Evolutionary conservation across 805 yeast species (phyloP).

Genomic region (Wickerhamomyces kurtzmanii): DNA sequence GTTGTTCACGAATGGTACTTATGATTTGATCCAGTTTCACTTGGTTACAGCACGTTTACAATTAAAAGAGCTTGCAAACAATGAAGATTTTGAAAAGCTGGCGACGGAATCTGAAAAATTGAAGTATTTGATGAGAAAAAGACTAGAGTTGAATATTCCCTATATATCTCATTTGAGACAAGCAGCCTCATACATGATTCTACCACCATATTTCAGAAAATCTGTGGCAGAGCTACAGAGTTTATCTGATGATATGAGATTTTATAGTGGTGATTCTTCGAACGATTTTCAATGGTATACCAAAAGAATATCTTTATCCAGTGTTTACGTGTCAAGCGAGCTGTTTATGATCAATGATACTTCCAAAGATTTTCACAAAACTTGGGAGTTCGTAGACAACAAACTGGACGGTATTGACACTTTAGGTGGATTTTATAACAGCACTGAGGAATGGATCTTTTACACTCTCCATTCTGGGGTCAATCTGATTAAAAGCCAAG

Average conservation of each 20-base stretch:
- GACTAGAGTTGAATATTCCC: conserved; percentile 35
- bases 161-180: conserved; percentile 22
- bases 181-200: conserved; percentile 44
- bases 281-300: conserved; percentile 90
- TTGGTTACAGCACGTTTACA: conserved; percentile 36
- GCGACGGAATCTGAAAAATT: conserved; percentile 31
- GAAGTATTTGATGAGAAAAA: conserved; percentile 32
- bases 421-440: conserved; percentile 51
- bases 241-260: conserved; percentile 77
- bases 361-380: conserved; percentile 42
- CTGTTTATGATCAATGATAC: conserved; percentile 72
- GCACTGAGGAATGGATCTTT: conserved; percentile 66
- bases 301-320: conserved; percentile 63
- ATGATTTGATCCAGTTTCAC: conserved; percentile 48
- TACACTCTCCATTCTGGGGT: conserved; percentile 59
- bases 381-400: conserved; percentile 54
- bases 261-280: conserved; percentile 66
- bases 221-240: conserved; percentile 63
- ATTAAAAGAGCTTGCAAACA: conserved; percentile 24
- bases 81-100: conserved; percentile 18
- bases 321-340: conserved; percentile 68
- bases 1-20: conserved; percentile 30
- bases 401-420: conserved; percentile 43
- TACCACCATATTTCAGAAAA: conserved; percentile 49
- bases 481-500: conserved; percentile 65